Percentiles rank a stretch among this genome's conserved stretches.
These are phyloP conservation scores for Phytopythium vexans DNA, from an alignment of 352 stramenopile genomes.

Conservation along the genomic window DNA sequence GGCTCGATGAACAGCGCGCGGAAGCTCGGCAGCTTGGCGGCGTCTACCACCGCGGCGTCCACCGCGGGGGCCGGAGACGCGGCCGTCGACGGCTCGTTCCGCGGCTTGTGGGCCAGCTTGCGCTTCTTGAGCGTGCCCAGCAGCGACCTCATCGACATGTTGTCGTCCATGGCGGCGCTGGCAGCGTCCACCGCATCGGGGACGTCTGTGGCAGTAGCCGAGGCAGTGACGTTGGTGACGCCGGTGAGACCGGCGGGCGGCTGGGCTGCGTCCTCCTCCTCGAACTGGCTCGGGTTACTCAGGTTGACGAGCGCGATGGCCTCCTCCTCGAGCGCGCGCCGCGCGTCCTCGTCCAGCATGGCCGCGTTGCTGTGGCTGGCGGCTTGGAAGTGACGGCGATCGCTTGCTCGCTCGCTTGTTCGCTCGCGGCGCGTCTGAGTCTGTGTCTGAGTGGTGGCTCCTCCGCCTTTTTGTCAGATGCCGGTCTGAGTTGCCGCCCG, in stretches of 20 bases:
- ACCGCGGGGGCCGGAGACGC: conserved; percentile 3
- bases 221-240: conserved; percentile 1
- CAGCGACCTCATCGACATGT: conserved; percentile 70
- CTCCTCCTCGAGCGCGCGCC: conserved; percentile 52
- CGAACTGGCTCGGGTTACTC: conserved; percentile 29
- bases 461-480: conserved; percentile 8
- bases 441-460: conserved; percentile 22
- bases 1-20: conserved; percentile 51
- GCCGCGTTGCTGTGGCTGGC: not conserved
- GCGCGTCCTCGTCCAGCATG: conserved; percentile 59
- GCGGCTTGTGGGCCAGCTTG: conserved; percentile 23
- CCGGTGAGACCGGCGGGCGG: not conserved
- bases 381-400: not conserved
- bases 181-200: conserved; percentile 8
- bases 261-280: not conserved
- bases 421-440: conserved; percentile 14
- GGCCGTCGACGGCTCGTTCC: conserved; percentile 5
- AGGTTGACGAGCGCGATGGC: conserved; percentile 71
- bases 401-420: conserved; percentile 1
- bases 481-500: not conserved
- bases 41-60: conserved; percentile 8
- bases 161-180: conserved; percentile 23
- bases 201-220: conserved; percentile 3
- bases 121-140: conserved; percentile 68
- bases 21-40: conserved; percentile 54